Percentiles rank a stretch among this genome's conserved stretches.
phyloP scores from a whole-genome alignment of 225 moss, liverwort and hornwort species.

The Pleurozium schreberi region DNA sequence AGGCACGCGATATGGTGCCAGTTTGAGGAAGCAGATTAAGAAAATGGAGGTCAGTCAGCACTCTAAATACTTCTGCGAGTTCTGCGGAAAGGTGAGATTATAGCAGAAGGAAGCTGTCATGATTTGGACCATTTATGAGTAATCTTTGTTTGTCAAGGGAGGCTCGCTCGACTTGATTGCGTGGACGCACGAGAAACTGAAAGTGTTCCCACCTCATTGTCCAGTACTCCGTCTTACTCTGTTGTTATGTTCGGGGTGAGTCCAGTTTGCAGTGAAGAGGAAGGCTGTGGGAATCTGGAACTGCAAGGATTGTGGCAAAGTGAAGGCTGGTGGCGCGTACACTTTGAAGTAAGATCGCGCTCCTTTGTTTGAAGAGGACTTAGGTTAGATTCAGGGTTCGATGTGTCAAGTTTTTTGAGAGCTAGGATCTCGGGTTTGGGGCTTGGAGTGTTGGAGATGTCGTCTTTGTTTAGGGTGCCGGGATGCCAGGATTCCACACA shows the following conservation, averaged over 20 bases:
- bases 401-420: background rate
- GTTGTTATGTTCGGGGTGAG: background rate
- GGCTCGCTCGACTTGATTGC: background rate
- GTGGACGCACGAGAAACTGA: background rate
- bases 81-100: slow-evolving; percentile 51
- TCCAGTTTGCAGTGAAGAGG: slow-evolving; percentile 59
- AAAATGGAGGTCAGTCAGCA: slow-evolving; percentile 61
- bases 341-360: slow-evolving; percentile 35
- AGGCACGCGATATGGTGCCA: slow-evolving; percentile 77
- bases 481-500: background rate
- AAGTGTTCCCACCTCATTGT: background rate
- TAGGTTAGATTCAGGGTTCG: background rate
- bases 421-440: background rate
- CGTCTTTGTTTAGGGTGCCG: background rate
- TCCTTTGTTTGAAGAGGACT: background rate
- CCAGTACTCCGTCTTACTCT: background rate
- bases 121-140: background rate
- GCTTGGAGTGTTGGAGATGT: background rate
- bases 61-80: slow-evolving; percentile 76
- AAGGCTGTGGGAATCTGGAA: slow-evolving; percentile 62
- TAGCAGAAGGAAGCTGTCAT: background rate
- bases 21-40: slow-evolving; percentile 81
- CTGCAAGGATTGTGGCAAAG: slow-evolving; percentile 60
- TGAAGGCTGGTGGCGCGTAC: slow-evolving; percentile 61
- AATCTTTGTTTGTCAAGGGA: background rate